A percentile compares a stretch with the other conserved stretches of the same genome.
Conservation (phyloP, 345 rosid genomes). For the Angophora floribunda region DNA sequence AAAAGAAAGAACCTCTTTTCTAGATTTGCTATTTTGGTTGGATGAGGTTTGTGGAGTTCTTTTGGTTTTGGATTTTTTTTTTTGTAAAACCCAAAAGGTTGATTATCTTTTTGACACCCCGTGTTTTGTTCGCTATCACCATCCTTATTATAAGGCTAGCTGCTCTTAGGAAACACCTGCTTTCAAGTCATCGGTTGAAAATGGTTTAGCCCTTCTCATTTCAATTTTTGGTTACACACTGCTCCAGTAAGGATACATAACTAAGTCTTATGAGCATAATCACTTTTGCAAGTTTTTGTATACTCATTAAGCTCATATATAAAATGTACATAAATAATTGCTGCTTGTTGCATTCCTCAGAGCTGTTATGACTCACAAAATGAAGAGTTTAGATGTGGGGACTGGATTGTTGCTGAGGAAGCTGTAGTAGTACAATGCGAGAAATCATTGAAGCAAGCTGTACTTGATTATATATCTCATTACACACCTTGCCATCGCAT, state of each 20-base stretch:
- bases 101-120: not conserved
- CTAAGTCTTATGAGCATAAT: not conserved
- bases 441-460: slow-evolving; percentile 16
- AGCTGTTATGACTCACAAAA: slow-evolving; percentile 30
- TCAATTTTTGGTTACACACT: not conserved
- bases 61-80: not conserved
- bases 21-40: not conserved
- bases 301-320: no score
- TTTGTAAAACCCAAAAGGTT: not conserved
- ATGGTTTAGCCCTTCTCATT: not conserved
- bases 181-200: not conserved
- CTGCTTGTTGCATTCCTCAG: slow-evolving; percentile 24
- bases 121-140: not conserved
- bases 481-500: not conserved
- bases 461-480: slow-evolving; percentile 29
- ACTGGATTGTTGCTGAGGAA: slow-evolving; percentile 60
- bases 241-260: not conserved
- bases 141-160: not conserved
- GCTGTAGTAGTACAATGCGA: slow-evolving; percentile 47
- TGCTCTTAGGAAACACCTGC: not conserved
- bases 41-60: not conserved
- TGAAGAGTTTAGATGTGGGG: slow-evolving; percentile 5
- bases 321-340: not conserved
- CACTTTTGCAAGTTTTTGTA: not conserved
- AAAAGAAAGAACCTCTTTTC: not conserved